Evolutionary conservation across 2,329 filamentous ascomycete genomes (phyloP), one percentile per base, ranked within the genome.

Genomic region (Cytospora chrysosperma): DNA sequence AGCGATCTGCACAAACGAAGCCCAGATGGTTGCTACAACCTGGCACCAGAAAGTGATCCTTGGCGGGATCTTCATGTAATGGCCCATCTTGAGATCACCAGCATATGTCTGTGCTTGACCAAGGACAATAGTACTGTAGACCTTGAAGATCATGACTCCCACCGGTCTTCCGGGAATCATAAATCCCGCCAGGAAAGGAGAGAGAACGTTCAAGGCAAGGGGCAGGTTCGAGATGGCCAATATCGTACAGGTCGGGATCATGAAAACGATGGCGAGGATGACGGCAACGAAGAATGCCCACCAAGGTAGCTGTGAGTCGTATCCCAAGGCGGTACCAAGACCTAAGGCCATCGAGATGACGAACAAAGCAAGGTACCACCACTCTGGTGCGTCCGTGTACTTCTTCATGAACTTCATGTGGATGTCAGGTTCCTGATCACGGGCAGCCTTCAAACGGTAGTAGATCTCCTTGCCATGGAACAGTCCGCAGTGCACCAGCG

Each of bases 71-170:
- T 76, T 76, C 73, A 76, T 75, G 53, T 77, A 77, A 59, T 76
- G 75, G 4, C 71, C 75, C 58, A 75, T 40, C 67, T 77, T 77
- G 26, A 77, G 65, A 59, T 77, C 75, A 4, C 66, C 66, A 27
- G 69, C 71, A 63, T 75, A 76, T 15, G 68, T 68, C 62, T 75
- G 74, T 17, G 73, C 75, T 59, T 77, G 75, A 8, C 72, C 72
- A n/a, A 77, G 69, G 1, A 72, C 72, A 37, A 76, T 76, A 10
- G 73, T 74, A 32, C 73, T 75, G 65, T 79, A 84, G 1, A 81
- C 82, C 69, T 84, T 84, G 75, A 85, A 84, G 59, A 84, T 73
- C 81, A 85, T 85, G 70, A 84, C 79, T 3, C 78, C 82, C 61
- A 85, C 79, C 0, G 83, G 82, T 8, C 75, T 74, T 1, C 83